Percentiles rank a stretch among this genome's conserved stretches.
These are phyloP conservation scores for Porodaedalea pini DNA, from an alignment of 1,284 basidiomycete genomes.

Conservation along the genomic window DNA sequence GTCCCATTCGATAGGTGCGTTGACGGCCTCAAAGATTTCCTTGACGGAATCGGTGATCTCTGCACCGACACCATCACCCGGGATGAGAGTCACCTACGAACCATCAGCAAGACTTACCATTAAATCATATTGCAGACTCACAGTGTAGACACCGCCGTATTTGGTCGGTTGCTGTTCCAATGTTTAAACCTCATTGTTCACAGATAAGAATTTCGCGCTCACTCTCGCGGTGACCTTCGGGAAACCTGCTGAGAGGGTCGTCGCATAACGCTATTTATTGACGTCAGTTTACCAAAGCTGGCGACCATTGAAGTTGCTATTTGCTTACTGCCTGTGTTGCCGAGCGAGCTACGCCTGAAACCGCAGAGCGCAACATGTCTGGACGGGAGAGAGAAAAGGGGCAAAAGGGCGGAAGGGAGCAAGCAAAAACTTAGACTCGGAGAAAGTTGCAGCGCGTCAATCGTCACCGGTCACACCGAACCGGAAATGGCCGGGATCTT, in stretches of 20 bases:
- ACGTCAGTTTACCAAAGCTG: not conserved
- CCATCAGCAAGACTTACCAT: slow-evolving; percentile 22
- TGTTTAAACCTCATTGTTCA: not conserved
- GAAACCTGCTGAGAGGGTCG: slow-evolving; percentile 78
- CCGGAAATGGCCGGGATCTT: slow-evolving; percentile 5
- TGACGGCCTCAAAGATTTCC: slow-evolving; percentile 96
- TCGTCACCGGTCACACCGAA: slow-evolving; percentile 9
- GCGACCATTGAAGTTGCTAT: not conserved
- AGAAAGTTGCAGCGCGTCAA: slow-evolving; percentile 7
- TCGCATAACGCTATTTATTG: slow-evolving; percentile 56
- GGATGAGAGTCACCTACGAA: slow-evolving; percentile 84
- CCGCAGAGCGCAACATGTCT: slow-evolving; percentile 63
- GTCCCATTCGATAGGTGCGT: slow-evolving; percentile 99
- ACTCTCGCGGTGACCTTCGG: slow-evolving; percentile 72
- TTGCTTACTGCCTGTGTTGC: slow-evolving; percentile 49
- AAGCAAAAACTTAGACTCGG: slow-evolving; percentile 13
- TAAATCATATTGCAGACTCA: slow-evolving; percentile 39
- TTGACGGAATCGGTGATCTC: slow-evolving; percentile 99
- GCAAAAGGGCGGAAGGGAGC: slow-evolving; percentile 27
- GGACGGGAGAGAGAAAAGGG: slow-evolving; percentile 25
- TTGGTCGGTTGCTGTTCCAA: slow-evolving; percentile 77
- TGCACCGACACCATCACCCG: slow-evolving; percentile 94
- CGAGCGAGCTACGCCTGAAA: slow-evolving; percentile 56
- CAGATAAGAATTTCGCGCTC: slow-evolving; percentile 25
- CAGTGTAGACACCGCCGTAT: slow-evolving; percentile 92